Base-by-base conservation (phyloP, 1,139 yeast genomes). In the Yamadazyma jaroonii region DNA sequence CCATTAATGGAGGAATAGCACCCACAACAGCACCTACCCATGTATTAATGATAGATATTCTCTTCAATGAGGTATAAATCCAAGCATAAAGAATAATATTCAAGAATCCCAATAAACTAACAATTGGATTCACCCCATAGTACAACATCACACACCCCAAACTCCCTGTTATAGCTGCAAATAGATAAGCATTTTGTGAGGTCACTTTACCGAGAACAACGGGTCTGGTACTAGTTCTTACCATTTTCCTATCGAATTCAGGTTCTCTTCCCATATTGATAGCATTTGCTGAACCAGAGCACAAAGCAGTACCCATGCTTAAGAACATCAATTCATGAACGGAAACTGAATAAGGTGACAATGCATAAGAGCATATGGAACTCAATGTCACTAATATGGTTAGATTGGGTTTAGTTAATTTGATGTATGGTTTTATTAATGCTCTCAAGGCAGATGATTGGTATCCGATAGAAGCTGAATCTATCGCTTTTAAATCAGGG, bases 21-120 rank as follows among this genome's bases (percentile, higher is more conserved):
- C 99, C 99, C 3, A 94, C 98, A 8, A 94, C 58, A 1, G 98
- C 98, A 15, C 99, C 99, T 1, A 92, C 94, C 99, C 99, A 92
- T 1, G 99, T 92, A 59, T 92, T 92, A 32, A 85, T 58, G 35
- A 92, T 92, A 13, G 88, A 81, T 46, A 72, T 78, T 39, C 99
- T 74, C 56, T 92, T 92, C 56, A 94, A 67, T 0, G 97, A 84
- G 0, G 99, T 92, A 63, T 92, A 92, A 1, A 84, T 62, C 84
- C 97, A 90, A 0, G 94, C 81, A 55, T 92, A 92, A 12, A 92
- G 72, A 1, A 77, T 78, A 36, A 94, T 87, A 56, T 92, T 92
- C 8, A 79, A 57, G 2, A 79, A 74, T 2, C 97, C 98, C 22
- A 92, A 68, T 1, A 68, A 55, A 0, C 97, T 86, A 2, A 92